Evolutionary conservation across 2,329 filamentous ascomycete genomes (phyloP), one percentile per base, ranked within the genome.

Genomic region (Pseudogymnoascus sp.): DNA sequence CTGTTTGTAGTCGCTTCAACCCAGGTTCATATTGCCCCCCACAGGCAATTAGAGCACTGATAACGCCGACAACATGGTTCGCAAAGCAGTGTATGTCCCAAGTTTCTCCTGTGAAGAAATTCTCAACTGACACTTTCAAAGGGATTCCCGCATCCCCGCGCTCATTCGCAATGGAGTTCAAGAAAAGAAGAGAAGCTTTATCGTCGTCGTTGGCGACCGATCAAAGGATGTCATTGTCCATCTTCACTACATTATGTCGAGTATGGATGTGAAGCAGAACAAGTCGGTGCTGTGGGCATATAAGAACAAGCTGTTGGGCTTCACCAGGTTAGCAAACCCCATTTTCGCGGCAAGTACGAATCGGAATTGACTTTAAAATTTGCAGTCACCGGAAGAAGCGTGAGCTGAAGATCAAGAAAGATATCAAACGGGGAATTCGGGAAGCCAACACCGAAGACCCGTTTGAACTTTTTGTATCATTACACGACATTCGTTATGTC

Each of bases 251-350:
- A 95, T 99, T 70, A 89, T 96, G 79, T 88, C 92, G 57, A 88
- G 84, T 67, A 86, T 89, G 71, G 90, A 96, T 71, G 83, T 96
- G 65, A 95, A 95, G 75, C 85, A 95, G 73, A 95, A 94, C 77
- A 97, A 97, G 74, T 94, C 89, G 10, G 91, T 99, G 2, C 78
- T 99, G 9, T 99, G 94, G 94, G 92, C 94, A 18, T 99, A 99
- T 79, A 97, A 97, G 80, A 95, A 95, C 73, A 94, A 99, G 74
- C 81, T 99, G 9, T 78, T 99, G 30, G 92, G 91, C 57, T 97
- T 97, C 72, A 95, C 90, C 30, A 91, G 81, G 82, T 52, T 30
- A 52, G 45, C 26, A 52, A 15, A 67, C 58, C 67, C 35, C 10
- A 34, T 35, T 28, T 9, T 58, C 26, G 12, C 33, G 3, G 18